Evolutionary conservation across 1,139 yeast species (phyloP).

Genomic region (Candida sanyaensis): DNA sequence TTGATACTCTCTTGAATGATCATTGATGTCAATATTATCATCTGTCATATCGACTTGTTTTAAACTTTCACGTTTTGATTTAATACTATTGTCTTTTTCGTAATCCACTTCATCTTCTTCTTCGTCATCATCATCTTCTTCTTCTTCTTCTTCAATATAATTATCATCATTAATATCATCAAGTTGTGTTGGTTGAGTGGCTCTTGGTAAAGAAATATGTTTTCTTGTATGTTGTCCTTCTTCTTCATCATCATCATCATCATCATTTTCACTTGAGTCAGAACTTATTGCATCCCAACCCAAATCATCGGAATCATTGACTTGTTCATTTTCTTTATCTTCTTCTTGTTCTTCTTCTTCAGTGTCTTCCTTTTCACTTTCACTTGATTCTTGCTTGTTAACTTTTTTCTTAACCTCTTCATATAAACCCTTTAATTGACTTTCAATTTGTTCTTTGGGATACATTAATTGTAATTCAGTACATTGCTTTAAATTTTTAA

Average conservation of each 20-base stretch:
- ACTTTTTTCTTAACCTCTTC: background rate
- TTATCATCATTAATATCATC: background rate
- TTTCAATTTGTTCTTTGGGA: slow-evolving; percentile 26
- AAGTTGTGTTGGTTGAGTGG: background rate
- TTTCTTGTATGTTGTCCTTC: background rate
- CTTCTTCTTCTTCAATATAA: background rate
- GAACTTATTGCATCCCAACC: slow-evolving; percentile 12
- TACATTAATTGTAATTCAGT: slow-evolving; percentile 28
- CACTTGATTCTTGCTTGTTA: background rate
- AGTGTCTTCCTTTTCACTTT: slow-evolving; percentile 4
- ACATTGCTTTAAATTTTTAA: slow-evolving; percentile 28
- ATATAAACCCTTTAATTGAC: slow-evolving; percentile 12
- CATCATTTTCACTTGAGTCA: slow-evolving; percentile 4
- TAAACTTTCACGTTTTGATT: background rate
- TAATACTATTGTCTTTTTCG: too few species aligned
- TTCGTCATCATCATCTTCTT: background rate
- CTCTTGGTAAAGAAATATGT: background rate
- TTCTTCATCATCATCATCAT: background rate
- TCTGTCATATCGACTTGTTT: background rate
- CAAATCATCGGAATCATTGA: background rate
- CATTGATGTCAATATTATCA: background rate
- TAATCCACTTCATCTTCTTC: background rate
- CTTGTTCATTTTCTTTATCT: background rate
- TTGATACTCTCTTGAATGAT: background rate
- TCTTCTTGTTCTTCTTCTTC: slow-evolving; percentile 11